Evolutionary conservation across 768 basidiomycete species (phyloP), one percentile per base, ranked within the genome.

Genomic region (Hygrocybe punicea): DNA sequence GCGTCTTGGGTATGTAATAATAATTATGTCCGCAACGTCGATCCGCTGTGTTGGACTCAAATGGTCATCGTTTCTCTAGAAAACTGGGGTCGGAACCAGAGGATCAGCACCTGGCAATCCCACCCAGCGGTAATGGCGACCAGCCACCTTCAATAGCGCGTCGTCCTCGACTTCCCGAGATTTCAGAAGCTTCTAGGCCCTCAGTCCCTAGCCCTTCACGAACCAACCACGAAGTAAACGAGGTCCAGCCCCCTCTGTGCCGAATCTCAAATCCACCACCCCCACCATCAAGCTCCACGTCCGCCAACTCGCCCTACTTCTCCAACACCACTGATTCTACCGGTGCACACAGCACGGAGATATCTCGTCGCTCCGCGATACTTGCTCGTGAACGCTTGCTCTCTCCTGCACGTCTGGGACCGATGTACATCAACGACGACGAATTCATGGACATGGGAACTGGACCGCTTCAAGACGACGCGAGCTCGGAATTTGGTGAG

Each of bases 1-100:
- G 39, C 81, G 91, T 55, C 70, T 93, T 66, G 85, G 90, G 93
- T 91, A 69, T 67, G 81, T 65, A 23, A 49, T 21, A 39, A 40
- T 19, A 50, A 25, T 21, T 11, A 29, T 25, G 9, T 33, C 16
- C 9, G 14, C 13, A 17, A 10, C n/a, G n/a, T n/a, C n/a, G n/a
- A n/a, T n/a, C n/a, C n/a, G 19, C 29, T 37, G 53, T 7, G 14
- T 14, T 40, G 39, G 4, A 40, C 13, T 40, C 39, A 16, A 19
- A 40, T 21, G n/a, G 40, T 42, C 53, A 52, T 42, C 65, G 59
- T n/a, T 58, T 61, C 37, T 64, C 58, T 34, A 71, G 63, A 40
- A 61, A 71, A 34, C 65, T 70, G 7, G 63, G 62, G 19, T 59
- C 58, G 1, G 62, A 63, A 14, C 58, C 55, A 16, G 51, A 63